phyloP scores from a whole-genome alignment of 2,329 filamentous ascomycete genomes.

The Cytospora chrysosperma region DNA sequence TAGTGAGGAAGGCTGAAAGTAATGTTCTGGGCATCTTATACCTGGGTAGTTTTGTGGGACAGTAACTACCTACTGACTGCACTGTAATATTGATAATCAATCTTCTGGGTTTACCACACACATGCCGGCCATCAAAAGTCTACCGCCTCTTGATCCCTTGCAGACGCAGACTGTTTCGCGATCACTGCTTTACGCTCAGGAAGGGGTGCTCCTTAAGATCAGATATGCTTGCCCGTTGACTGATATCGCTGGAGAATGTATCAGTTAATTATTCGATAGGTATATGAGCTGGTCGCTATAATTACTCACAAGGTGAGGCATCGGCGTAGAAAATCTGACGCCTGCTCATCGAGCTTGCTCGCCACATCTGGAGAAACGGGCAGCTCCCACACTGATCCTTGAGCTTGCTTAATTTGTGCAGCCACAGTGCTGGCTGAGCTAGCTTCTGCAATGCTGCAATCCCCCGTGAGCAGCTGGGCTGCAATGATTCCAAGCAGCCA shows the following conservation, averaged over 20 bases:
- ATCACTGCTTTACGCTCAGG: not conserved
- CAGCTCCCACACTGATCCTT: not conserved
- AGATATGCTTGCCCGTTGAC: not conserved
- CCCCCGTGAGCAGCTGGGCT: slow-evolving; percentile 4
- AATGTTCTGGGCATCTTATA: not conserved
- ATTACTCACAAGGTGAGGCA: slow-evolving; percentile 15
- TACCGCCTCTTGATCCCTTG: not conserved
- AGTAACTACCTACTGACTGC: too few species aligned
- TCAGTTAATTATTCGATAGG: not conserved
- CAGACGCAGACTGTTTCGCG: not conserved
- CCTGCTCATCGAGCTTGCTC: not conserved
- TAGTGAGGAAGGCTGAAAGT: too few species aligned
- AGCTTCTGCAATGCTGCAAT: not conserved
- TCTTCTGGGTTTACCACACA: too few species aligned
- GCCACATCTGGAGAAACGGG: not conserved
- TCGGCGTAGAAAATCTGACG: slow-evolving; percentile 8
- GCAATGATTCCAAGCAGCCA: slow-evolving; percentile 18
- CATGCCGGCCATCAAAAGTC: too few species aligned
- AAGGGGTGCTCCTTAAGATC: slow-evolving; percentile 3
- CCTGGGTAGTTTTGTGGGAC: too few species aligned
- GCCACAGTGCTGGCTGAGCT: too few species aligned
- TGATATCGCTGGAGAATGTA: not conserved
- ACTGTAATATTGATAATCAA: too few species aligned
- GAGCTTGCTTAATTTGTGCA: not conserved
- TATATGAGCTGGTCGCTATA: too few species aligned